Evolutionary conservation across 2,329 filamentous ascomycete genomes (phyloP).

Genomic region (Lecanicillium sp.): DNA sequence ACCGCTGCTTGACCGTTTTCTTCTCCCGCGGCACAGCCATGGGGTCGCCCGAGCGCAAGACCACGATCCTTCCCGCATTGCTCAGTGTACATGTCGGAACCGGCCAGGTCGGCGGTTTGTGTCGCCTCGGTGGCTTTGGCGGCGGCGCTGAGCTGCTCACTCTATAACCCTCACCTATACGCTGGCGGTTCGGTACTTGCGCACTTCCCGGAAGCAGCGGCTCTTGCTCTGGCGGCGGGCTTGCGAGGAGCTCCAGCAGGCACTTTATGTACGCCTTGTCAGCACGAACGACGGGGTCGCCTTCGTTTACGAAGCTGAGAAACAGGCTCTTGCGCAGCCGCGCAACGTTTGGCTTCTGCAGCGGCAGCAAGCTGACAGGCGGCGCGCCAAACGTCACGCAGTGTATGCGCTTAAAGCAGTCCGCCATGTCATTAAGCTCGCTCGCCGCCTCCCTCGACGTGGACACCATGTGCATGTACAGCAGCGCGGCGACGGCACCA

Average conservation of each 20-base stretch:
- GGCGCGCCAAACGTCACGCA: slow-evolving; percentile 83
- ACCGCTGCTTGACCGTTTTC: slow-evolving; percentile 40
- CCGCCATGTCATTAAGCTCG: slow-evolving; percentile 62
- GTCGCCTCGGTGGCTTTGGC: slow-evolving; percentile 5
- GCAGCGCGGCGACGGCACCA: slow-evolving; percentile 70
- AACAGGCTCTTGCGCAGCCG: slow-evolving; percentile 62
- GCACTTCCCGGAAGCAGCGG: no score
- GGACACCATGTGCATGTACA: slow-evolving; percentile 76
- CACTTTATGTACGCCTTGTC: slow-evolving; percentile 70
- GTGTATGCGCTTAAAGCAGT: slow-evolving; percentile 70
- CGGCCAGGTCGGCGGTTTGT: slow-evolving; percentile 44
- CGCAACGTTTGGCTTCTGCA: slow-evolving; percentile 47
- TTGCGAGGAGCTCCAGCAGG: slow-evolving; percentile 62
- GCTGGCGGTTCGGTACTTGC: no score
- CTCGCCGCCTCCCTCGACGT: slow-evolving; percentile 46
- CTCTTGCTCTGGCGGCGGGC: slow-evolving; percentile 39
- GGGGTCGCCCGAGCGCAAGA: slow-evolving; percentile 49
- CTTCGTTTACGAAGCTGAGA: slow-evolving; percentile 75
- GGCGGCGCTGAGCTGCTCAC: no score
- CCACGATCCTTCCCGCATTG: slow-evolving; percentile 61
- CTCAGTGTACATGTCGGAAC: slow-evolving; percentile 61
- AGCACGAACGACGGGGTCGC: slow-evolving; percentile 70
- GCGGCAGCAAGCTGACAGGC: slow-evolving; percentile 63
- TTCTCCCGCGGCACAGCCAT: slow-evolving; percentile 29
- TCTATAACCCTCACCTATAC: no score